These are phyloP conservation scores for Arthroderma sp. DNA, from an alignment of 2,329 filamentous ascomycete genomes.

Conservation along the genomic window DNA sequence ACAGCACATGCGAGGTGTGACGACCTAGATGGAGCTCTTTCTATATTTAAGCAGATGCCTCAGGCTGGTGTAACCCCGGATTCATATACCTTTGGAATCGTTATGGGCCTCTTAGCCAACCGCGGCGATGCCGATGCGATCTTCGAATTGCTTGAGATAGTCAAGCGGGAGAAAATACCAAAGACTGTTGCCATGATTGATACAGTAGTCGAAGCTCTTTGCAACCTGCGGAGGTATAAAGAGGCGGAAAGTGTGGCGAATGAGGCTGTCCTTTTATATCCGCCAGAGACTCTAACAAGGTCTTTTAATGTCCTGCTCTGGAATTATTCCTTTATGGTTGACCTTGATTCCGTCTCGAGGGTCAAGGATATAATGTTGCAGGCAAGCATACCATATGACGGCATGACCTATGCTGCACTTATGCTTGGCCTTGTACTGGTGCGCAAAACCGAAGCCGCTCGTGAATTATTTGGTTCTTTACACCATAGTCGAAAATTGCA, in stretches of 20 bases:
- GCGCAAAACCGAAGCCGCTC: slow-evolving; percentile 42
- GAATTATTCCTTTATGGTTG: slow-evolving; percentile 52
- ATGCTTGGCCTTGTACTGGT: slow-evolving; percentile 45
- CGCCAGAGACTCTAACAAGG: slow-evolving; percentile 42
- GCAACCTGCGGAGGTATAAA: slow-evolving; percentile 40
- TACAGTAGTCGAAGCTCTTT: slow-evolving; percentile 55
- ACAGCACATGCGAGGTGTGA: slow-evolving; percentile 53
- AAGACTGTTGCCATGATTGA: slow-evolving; percentile 47
- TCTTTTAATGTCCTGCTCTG: slow-evolving; percentile 71
- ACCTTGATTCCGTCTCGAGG: slow-evolving; percentile 41
- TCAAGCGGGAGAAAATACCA: slow-evolving; percentile 40
- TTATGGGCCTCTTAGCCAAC: slow-evolving; percentile 59
- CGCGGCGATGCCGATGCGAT: slow-evolving; percentile 62
- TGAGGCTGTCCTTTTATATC: slow-evolving; percentile 39
- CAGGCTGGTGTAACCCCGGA: slow-evolving; percentile 41
- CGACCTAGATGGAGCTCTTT: slow-evolving; percentile 53
- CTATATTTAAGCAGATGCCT: slow-evolving; percentile 49
- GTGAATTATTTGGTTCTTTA: slow-evolving; percentile 34
- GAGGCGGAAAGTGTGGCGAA: slow-evolving; percentile 49
- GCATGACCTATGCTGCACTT: slow-evolving; percentile 47
- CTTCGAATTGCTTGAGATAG: slow-evolving; percentile 50
- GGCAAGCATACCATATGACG: slow-evolving; percentile 38
- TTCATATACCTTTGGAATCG: slow-evolving; percentile 51
- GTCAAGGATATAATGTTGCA: slow-evolving; percentile 44
- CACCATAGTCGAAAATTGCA: slow-evolving; percentile 26